These are phyloP conservation scores for Naganishia kalamii DNA, from an alignment of 768 basidiomycete species.

Conservation along the genomic window DNA sequence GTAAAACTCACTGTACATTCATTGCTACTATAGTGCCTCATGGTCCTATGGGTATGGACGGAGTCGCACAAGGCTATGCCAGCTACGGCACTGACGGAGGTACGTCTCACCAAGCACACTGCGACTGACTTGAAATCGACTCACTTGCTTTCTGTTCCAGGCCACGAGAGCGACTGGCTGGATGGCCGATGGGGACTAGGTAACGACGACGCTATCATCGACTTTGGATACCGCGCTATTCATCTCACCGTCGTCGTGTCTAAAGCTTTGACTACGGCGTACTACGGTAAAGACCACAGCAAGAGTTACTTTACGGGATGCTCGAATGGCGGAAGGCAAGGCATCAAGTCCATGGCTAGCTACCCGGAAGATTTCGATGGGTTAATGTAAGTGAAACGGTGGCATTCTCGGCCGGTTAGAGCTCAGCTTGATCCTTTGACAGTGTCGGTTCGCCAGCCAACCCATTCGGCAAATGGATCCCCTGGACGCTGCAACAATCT, in stretches of 20 bases:
- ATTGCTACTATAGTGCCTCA: neutral
- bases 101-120: neutral
- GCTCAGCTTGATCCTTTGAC: neutral
- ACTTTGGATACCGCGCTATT: conserved; percentile 40
- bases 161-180: neutral
- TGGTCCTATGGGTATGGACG: neutral
- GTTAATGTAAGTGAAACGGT: too few relatives aligned
- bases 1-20: neutral
- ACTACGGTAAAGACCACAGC: conserved; percentile 30
- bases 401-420: too few relatives aligned
- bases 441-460: neutral
- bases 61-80: neutral
- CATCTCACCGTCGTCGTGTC: conserved; percentile 38
- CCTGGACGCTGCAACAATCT: neutral
- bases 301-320: conserved; percentile 45
- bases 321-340: conserved; percentile 45
- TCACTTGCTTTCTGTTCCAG: neutral
- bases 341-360: conserved; percentile 34
- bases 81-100: neutral
- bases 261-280: conserved; percentile 38
- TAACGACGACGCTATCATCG: conserved; percentile 38
- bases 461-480: neutral
- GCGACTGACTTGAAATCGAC: neutral
- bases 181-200: conserved; percentile 23
- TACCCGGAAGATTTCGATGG: conserved; percentile 47